Percentiles rank a stretch among this genome's conserved stretches.
phyloP scores from a whole-genome alignment of 352 stramenopile species.

The Phytophthora sansomeana region DNA sequence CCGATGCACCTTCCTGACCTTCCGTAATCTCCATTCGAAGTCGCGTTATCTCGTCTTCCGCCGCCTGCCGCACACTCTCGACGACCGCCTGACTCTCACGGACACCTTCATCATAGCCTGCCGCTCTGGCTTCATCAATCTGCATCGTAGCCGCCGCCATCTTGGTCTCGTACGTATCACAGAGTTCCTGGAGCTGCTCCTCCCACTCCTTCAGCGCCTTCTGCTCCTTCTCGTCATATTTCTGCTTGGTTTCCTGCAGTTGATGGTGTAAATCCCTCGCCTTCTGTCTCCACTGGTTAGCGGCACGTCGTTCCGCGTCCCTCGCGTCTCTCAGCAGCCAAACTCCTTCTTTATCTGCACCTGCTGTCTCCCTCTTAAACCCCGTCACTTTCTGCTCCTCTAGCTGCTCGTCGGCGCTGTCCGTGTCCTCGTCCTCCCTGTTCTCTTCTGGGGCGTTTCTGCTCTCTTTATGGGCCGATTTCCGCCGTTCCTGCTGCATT shows the following conservation, averaged over 20 bases:
- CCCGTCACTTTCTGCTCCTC: slow-evolving; percentile 33
- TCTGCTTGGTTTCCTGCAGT: slow-evolving; percentile 48
- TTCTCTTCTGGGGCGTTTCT: slow-evolving; percentile 41
- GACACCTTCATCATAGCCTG: slow-evolving; percentile 80
- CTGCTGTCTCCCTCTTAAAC: slow-evolving; percentile 35
- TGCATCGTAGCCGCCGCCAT: slow-evolving; percentile 78
- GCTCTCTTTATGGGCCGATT: slow-evolving; percentile 15
- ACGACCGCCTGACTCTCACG: slow-evolving; percentile 79
- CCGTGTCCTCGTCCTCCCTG: slow-evolving; percentile 48
- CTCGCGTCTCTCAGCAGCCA: slow-evolving; percentile 49
- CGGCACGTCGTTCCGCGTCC: slow-evolving; percentile 53
- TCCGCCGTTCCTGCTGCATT: slow-evolving; percentile 40
- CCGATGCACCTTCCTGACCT: neutral
- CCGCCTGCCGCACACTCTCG: slow-evolving; percentile 58
- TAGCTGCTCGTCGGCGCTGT: slow-evolving; percentile 39
- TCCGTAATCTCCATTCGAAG: slow-evolving; percentile 37
- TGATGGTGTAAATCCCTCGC: slow-evolving; percentile 68
- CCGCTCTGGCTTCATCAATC: slow-evolving; percentile 73
- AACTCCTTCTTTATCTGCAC: slow-evolving; percentile 48
- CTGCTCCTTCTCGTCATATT: slow-evolving; percentile 57
- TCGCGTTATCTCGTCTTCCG: slow-evolving; percentile 50
- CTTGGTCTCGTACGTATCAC: slow-evolving; percentile 76
- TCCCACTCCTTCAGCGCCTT: slow-evolving; percentile 58
- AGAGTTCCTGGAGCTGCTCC: slow-evolving; percentile 68
- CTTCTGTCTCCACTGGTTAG: slow-evolving; percentile 77